Conservation (phyloP, 2,329 filamentous ascomycete species). For the Raffaelea arxii region DNA sequence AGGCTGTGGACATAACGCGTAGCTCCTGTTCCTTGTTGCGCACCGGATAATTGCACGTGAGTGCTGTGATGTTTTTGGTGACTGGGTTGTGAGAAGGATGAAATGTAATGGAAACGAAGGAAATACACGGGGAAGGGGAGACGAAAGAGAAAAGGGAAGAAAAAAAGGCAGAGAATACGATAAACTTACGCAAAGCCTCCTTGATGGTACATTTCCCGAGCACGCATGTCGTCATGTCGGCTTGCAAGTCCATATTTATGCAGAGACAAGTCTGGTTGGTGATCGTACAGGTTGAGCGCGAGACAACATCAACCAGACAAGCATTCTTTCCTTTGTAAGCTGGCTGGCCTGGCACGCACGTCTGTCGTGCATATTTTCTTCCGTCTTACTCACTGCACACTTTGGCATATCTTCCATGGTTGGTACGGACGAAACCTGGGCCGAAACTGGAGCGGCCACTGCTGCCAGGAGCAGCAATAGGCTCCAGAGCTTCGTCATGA, state of each 20-base stretch:
- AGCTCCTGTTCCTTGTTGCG: constrained; percentile 21
- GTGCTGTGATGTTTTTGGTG: constrained; percentile 16
- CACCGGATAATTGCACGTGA: constrained; percentile 14
- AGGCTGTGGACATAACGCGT: constrained; percentile 18
- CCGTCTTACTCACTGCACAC: background rate
- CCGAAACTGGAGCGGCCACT: background rate
- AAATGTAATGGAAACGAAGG: too few species aligned
- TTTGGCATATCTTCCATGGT: background rate
- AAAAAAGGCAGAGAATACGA: background rate
- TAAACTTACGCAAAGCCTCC: constrained; percentile 3
- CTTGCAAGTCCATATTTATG: constrained; percentile 3
- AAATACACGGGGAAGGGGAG: too few species aligned
- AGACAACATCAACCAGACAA: background rate
- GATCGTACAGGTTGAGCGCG: background rate
- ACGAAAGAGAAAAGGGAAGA: constrained; percentile 8
- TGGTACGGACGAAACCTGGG: background rate
- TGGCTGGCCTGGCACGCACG: too few species aligned
- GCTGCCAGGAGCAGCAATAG: background rate
- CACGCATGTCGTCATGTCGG: constrained; percentile 2
- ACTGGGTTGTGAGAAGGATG: too few species aligned
- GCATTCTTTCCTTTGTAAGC: background rate
- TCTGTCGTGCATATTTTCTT: background rate
- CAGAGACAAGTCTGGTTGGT: constrained; percentile 8
- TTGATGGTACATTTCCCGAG: constrained; percentile 6
- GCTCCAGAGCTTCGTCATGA: background rate